These are phyloP conservation scores for Venturia aucupariae DNA, from an alignment of 2,329 filamentous ascomycete genomes.

Conservation along the genomic window DNA sequence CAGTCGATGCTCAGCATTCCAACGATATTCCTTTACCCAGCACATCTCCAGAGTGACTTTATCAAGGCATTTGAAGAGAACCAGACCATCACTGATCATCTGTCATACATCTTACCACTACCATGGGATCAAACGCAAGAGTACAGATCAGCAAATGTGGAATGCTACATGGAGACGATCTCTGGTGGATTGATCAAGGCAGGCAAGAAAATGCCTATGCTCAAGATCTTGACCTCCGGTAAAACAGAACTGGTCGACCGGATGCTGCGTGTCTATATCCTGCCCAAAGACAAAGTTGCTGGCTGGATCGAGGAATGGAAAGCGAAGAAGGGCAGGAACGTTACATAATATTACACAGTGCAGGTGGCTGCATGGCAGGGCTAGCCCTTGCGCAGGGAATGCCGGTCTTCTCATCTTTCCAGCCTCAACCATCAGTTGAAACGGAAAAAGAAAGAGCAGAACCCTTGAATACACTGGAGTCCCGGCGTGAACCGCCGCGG, in stretches of 20 bases:
- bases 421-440: neutral
- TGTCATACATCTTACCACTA: conserved; percentile 76
- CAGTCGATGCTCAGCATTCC: conserved; percentile 67
- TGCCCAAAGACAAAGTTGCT: conserved; percentile 61
- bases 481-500: neutral
- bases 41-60: conserved; percentile 76
- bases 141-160: conserved; percentile 59
- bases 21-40: conserved; percentile 74
- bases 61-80: conserved; percentile 78
- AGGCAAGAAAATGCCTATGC: conserved; percentile 70
- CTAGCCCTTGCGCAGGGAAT: neutral
- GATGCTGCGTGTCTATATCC: conserved; percentile 69
- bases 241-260: conserved; percentile 84
- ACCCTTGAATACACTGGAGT: neutral
- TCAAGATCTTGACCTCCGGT: conserved; percentile 64
- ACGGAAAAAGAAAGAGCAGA: neutral
- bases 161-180: conserved; percentile 82
- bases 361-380: neutral
- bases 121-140: conserved; percentile 69
- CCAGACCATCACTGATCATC: conserved; percentile 64
- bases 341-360: neutral
- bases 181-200: conserved; percentile 77
- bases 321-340: conserved; percentile 17
- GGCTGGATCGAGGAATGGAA: conserved; percentile 84
- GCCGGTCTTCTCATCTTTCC: neutral